phyloP scores from a whole-genome alignment of 2,329 filamentous ascomycete species.

The Exophiala alcalophila region DNA sequence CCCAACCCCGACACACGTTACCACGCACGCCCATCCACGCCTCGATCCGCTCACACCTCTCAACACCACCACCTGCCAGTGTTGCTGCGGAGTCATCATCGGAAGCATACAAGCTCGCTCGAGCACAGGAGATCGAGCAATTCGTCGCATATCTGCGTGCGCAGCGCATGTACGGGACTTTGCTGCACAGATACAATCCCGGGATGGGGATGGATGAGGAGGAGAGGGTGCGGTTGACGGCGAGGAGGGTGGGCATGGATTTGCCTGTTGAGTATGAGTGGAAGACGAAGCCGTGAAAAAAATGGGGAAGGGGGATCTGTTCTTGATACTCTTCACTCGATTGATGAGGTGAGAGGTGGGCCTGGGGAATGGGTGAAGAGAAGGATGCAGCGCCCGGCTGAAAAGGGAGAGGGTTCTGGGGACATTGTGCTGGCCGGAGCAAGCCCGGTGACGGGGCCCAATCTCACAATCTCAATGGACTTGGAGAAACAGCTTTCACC shows the following conservation, averaged over 20 bases:
- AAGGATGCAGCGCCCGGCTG: neutral
- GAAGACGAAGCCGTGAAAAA: conserved; percentile 11
- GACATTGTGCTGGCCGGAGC: no score
- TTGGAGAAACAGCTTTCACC: no score
- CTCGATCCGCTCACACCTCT: conserved; percentile 65
- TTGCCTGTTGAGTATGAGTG: conserved; percentile 62
- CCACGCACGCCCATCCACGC: conserved; percentile 62
- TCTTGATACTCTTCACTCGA: neutral
- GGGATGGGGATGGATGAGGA: conserved; percentile 83
- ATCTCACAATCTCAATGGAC: no score
- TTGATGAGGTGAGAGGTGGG: neutral
- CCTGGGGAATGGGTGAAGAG: neutral
- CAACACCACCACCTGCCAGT: conserved; percentile 35
- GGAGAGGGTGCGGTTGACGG: conserved; percentile 78
- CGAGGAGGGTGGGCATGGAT: conserved; percentile 85
- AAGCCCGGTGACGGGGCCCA: no score
- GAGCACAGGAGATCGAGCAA: conserved; percentile 64
- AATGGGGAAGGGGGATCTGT: neutral
- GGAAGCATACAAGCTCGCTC: conserved; percentile 31
- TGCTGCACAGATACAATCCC: conserved; percentile 90
- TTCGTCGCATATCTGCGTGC: conserved; percentile 75
- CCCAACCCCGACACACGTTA: conserved; percentile 28
- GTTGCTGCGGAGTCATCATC: conserved; percentile 14
- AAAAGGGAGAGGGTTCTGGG: no score
- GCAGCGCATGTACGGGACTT: conserved; percentile 76